Evolutionary conservation across 1,284 basidiomycete species (phyloP).

Genomic region (Trametes pubescens): DNA sequence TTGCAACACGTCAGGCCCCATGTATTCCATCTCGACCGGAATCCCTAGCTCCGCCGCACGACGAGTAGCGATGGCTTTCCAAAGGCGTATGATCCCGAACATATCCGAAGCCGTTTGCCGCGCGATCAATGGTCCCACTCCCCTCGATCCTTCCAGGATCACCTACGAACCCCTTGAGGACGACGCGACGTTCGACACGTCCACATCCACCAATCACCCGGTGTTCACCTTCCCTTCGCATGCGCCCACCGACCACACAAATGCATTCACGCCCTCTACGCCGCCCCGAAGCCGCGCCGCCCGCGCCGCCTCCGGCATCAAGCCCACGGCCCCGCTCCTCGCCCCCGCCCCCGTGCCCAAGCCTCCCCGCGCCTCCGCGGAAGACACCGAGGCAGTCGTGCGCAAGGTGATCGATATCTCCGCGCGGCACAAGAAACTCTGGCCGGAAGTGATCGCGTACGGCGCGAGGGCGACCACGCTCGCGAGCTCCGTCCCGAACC

Average conservation of each 20-base stretch:
- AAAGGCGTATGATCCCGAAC: background rate
- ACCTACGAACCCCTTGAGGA: background rate
- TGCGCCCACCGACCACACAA: background rate
- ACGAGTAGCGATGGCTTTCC: too few species aligned
- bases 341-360: background rate
- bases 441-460: background rate
- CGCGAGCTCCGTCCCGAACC: background rate
- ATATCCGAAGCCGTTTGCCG: background rate
- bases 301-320: background rate
- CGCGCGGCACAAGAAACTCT: background rate
- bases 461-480: background rate
- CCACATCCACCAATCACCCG: background rate
- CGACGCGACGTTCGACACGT: background rate
- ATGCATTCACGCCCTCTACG: background rate
- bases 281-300: background rate
- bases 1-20: too few species aligned
- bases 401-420: constrained; percentile 12
- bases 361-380: constrained; percentile 1
- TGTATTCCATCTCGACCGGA: background rate
- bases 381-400: constrained; percentile 12
- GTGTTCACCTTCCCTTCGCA: background rate
- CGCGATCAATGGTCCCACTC: background rate
- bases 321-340: background rate
- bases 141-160: background rate
- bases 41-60: background rate